Conservation (phyloP, 768 basidiomycete genomes). For the Leucocoprinus sp. region DNA sequence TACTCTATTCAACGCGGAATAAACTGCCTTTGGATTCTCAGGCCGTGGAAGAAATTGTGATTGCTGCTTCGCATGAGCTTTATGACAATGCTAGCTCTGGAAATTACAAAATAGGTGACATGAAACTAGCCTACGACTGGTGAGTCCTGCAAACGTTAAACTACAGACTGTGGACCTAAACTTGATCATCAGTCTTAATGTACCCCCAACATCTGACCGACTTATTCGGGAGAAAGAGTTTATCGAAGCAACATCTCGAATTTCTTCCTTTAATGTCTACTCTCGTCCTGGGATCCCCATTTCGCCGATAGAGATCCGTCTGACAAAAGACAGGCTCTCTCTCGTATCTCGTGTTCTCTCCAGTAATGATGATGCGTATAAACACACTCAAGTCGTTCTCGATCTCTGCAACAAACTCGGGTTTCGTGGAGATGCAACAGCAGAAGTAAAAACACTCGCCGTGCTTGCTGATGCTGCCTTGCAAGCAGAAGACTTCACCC, state of each 20-base stretch:
- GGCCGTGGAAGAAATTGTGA: constrained; percentile 68
- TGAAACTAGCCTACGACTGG: constrained; percentile 98
- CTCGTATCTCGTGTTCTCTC: constrained; percentile 84
- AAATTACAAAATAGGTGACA: constrained; percentile 88
- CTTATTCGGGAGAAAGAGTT: constrained; percentile 76
- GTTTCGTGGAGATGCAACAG: constrained; percentile 59
- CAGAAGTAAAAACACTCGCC: constrained; percentile 73
- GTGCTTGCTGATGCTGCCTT: constrained; percentile 90
- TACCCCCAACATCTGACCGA: constrained; percentile 55
- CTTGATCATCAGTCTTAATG: constrained; percentile 52
- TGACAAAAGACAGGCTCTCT: constrained; percentile 81
- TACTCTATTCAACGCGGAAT: constrained; percentile 42
- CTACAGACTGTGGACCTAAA: background rate
- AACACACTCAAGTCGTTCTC: constrained; percentile 85
- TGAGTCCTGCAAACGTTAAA: constrained; percentile 25
- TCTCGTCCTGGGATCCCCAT: constrained; percentile 70
- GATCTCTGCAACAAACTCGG: constrained; percentile 89
- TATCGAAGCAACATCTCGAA: constrained; percentile 94
- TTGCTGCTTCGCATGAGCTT: constrained; percentile 77
- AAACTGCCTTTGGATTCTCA: constrained; percentile 41
- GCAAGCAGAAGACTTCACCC: constrained; percentile 69
- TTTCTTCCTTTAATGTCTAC: constrained; percentile 84
- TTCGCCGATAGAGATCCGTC: constrained; percentile 87
- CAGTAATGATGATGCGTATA: constrained; percentile 80
- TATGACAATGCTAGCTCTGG: constrained; percentile 93